Evolutionary conservation across 2,329 filamentous ascomycete species (phyloP).

Genomic region (Paecilomyces sp.): DNA sequence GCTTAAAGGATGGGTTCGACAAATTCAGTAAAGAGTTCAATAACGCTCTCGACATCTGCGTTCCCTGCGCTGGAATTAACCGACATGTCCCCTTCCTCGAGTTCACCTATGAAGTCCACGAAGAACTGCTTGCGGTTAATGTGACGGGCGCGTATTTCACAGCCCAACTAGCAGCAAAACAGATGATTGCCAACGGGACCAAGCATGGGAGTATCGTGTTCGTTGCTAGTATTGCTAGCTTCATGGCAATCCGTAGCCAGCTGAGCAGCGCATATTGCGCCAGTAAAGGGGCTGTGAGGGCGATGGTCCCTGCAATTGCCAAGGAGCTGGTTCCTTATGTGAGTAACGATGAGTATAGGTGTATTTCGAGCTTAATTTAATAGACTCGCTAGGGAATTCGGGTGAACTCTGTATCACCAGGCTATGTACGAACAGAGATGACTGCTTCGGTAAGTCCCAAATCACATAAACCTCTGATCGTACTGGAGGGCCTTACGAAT

Average conservation of each 20-base stretch:
- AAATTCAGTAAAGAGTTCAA: constrained; percentile 27
- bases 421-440: constrained; percentile 30
- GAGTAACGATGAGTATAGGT: constrained; percentile 3
- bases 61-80: constrained; percentile 42
- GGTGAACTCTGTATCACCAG: constrained; percentile 36
- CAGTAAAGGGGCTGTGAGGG: constrained; percentile 41
- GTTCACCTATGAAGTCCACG: constrained; percentile 35
- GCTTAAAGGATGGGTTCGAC: constrained; percentile 23
- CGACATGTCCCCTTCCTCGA: constrained; percentile 39
- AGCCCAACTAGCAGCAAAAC: constrained; percentile 43
- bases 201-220: constrained; percentile 47
- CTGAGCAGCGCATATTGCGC: constrained; percentile 42
- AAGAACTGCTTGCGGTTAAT: constrained; percentile 38
- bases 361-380: constrained; percentile 2
- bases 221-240: constrained; percentile 47
- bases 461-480: not conserved
- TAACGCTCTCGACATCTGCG: constrained; percentile 36
- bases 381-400: constrained; percentile 28
- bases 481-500: not conserved
- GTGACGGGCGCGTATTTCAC: constrained; percentile 40
- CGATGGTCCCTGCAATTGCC: constrained; percentile 43
- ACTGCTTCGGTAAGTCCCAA: constrained; percentile 20
- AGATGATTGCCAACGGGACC: constrained; percentile 47
- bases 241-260: constrained; percentile 46
- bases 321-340: constrained; percentile 36